Evolutionary conservation across 805 yeast genomes (phyloP).

Genomic region (Groenewaldozyma tartarivorans): DNA sequence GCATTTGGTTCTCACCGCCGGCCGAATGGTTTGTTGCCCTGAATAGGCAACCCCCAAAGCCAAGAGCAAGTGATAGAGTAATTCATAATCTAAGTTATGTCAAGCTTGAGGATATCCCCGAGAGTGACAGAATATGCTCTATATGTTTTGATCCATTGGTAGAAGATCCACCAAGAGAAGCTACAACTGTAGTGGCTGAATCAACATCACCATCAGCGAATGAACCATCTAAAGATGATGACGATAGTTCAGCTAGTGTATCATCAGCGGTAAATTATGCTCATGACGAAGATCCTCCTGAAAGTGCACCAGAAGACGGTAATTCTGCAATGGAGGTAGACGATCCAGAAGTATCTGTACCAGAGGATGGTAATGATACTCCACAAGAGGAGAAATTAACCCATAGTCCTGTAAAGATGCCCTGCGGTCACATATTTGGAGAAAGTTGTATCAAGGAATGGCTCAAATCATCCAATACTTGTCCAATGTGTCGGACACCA

Average conservation of each 20-base stretch:
- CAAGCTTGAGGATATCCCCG: neutral
- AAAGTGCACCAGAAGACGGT: slow-evolving; percentile 2
- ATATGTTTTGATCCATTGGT: neutral
- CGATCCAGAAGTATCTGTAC: slow-evolving; percentile 11
- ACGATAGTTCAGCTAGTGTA: neutral
- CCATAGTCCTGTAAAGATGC: slow-evolving; percentile 66
- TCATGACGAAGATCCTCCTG: slow-evolving; percentile 4
- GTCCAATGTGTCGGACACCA: slow-evolving; percentile 76
- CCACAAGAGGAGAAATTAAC: neutral
- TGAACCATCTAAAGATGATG: neutral
- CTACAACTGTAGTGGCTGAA: neutral
- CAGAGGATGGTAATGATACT: slow-evolving; percentile 2
- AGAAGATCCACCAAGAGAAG: neutral
- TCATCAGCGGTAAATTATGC: neutral
- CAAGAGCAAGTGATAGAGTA: slow-evolving; percentile 1
- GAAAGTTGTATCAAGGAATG: slow-evolving; percentile 75
- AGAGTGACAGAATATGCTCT: neutral
- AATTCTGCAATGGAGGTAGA: slow-evolving; percentile 4
- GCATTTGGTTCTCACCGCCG: neutral
- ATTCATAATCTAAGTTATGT: neutral
- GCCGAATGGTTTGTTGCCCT: neutral
- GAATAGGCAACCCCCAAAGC: neutral
- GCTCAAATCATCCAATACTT: slow-evolving; percentile 63
- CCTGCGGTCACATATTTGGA: slow-evolving; percentile 86
- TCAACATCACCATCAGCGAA: neutral